Evolutionary conservation across 176 grass and related monocot species (phyloP).

Genomic region (Oryza longistaminata): DNA sequence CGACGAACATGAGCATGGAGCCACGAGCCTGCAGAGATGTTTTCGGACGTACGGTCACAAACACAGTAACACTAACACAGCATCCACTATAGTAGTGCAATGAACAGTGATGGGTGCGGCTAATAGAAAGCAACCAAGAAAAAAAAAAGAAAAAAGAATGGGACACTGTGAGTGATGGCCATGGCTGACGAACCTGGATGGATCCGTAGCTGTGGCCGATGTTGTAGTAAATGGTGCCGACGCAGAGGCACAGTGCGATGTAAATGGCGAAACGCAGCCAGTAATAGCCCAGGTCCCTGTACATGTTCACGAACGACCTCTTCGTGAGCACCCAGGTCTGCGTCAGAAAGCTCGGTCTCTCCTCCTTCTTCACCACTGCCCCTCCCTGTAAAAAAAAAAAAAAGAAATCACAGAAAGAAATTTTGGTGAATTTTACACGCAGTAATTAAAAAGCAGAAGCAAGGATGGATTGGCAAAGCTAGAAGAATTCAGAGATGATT

Average conservation of each 20-base stretch:
- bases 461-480: not conserved
- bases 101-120: not conserved
- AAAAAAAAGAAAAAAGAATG: too few species aligned
- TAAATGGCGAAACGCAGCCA: constrained; percentile 88
- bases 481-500: not conserved
- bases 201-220: constrained; percentile 71
- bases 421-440: not conserved
- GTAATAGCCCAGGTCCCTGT: constrained; percentile 89
- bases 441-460: not conserved
- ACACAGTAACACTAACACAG: not conserved
- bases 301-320: constrained; percentile 98
- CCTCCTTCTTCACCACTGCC: constrained; percentile 52
- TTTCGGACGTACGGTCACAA: not conserved
- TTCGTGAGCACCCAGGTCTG: constrained; percentile 71
- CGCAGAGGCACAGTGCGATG: constrained; percentile 69
- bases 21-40: constrained; percentile 62
- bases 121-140: not conserved
- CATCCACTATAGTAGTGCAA: too few species aligned
- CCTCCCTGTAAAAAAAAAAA: constrained; percentile 50
- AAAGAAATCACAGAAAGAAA: not conserved
- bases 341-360: constrained; percentile 63
- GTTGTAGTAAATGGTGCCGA: constrained; percentile 71
- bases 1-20: constrained; percentile 82
- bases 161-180: not conserved
- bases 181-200: constrained; percentile 53